Percentiles rank a stretch among this genome's conserved stretches.
These are phyloP conservation scores for Pelagomonas calceolata DNA, from an alignment of 108 stramenopile species.

Conservation along the genomic window DNA sequence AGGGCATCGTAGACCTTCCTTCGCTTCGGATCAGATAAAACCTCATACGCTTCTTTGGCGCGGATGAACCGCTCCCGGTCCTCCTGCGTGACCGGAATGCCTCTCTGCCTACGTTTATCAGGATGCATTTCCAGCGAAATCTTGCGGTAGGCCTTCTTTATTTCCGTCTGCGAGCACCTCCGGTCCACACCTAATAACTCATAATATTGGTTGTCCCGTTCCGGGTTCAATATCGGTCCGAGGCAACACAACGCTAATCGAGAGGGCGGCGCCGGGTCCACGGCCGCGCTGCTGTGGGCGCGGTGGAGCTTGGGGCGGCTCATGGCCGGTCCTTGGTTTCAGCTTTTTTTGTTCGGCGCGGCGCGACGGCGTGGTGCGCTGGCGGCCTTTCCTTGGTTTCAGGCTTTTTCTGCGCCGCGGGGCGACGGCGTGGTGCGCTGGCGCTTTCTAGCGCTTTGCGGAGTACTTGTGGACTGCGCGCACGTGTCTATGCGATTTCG, in stretches of 20 bases:
- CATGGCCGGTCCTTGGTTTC: too few relatives aligned
- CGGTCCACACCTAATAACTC: slow-evolving; percentile 47
- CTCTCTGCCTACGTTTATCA: slow-evolving; percentile 88
- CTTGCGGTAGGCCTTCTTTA: slow-evolving; percentile 82
- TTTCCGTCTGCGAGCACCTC: slow-evolving; percentile 63
- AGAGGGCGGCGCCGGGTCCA: not conserved
- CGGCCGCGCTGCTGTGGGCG: too few relatives aligned
- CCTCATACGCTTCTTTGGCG: slow-evolving; percentile 83
- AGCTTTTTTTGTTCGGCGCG: too few relatives aligned
- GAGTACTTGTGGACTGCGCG: too few relatives aligned
- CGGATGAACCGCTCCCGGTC: slow-evolving; percentile 69
- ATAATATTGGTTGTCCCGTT: slow-evolving; percentile 58
- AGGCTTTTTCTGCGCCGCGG: too few relatives aligned
- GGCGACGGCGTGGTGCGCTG: too few relatives aligned
- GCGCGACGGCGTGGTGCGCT: too few relatives aligned
- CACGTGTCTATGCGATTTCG: too few relatives aligned
- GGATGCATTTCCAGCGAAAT: slow-evolving; percentile 85
- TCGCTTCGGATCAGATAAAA: slow-evolving; percentile 62
- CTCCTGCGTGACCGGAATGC: slow-evolving; percentile 54
- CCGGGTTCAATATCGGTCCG: not conserved
- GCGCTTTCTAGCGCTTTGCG: too few relatives aligned
- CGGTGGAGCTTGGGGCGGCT: too few relatives aligned
- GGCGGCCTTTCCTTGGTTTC: too few relatives aligned
- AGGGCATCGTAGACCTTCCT: slow-evolving; percentile 78
- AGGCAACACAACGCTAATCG: not conserved